Evolutionary conservation across 768 basidiomycete genomes (phyloP), one percentile per base, ranked within the genome.

Genomic region (Macrolepiota dolichaula): DNA sequence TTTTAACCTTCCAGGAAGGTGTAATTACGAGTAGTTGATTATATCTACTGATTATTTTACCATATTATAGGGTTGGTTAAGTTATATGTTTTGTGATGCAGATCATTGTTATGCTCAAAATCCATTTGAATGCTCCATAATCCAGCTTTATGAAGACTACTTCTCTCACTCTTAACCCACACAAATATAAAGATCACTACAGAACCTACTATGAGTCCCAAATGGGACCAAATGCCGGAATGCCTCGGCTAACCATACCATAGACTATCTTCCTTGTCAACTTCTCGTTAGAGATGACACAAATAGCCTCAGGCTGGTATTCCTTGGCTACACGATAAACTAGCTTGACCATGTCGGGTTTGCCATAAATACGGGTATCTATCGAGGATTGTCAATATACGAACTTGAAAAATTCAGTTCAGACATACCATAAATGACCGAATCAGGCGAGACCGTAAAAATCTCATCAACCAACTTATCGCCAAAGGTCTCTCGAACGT

Each of bases 171-270:
- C n/a, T n/a, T n/a, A 11, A 25, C n/a, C n/a, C n/a, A 9, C 3
- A 19, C 3, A 3, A 4, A 12, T 24, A 6, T 15, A 17, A 44
- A 13, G 9, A 15, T 3, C 37, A 5, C 15, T 47, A n/a, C 22
- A n/a, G 7, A 4, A n/a, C 12, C 68, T 65, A 77, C 46, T 32
- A 32, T 7, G 77, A 78, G 61, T 78, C 77, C 62, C 74, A 79
- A 38, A 79, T 79, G 25, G 76, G 73, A 3, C 75, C 77, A 57
- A 75, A 79, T 1, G 77, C 76, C 0, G 77, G 72, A 15, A 79
- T 71, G 22, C 76, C 76, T 53, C 76, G 66, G 25, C 29, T 32
- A 32, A 32, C 29, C 29, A 32, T 32, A 32, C 3, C 29, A 32
- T 32, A 32, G 7, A 32, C 74, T 9, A 78, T 74, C 62, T 75